Evolutionary conservation across 768 basidiomycete species (phyloP).

Genomic region (Leucosporidium yakuticum): DNA sequence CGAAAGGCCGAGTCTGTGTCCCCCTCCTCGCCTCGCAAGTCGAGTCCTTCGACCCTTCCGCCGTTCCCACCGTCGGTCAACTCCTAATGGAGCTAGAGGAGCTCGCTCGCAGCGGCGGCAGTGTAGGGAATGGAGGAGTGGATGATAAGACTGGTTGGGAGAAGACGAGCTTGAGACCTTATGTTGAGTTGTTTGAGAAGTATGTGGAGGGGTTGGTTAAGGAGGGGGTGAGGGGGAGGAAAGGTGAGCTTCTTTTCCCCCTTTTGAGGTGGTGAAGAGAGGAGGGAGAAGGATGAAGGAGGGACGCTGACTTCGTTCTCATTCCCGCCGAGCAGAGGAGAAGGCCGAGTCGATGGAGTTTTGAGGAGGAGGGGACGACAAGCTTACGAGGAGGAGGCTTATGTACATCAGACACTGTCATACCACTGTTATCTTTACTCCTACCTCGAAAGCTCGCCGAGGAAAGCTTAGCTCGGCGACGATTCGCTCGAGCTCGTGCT

Average conservation of each 20-base stretch:
- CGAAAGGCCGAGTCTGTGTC: slow-evolving; percentile 88
- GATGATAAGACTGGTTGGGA: slow-evolving; percentile 64
- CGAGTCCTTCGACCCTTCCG: slow-evolving; percentile 73
- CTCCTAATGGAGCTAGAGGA: slow-evolving; percentile 73
- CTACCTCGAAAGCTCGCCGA: too few relatives aligned
- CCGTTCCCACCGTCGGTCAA: slow-evolving; percentile 78
- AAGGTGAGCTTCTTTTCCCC: background rate
- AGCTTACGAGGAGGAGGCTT: too few relatives aligned
- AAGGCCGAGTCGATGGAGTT: background rate
- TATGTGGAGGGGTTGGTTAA: slow-evolving; percentile 51
- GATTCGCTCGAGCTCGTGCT: background rate
- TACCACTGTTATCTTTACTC: background rate
- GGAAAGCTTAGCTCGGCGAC: too few relatives aligned
- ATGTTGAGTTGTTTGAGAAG: slow-evolving; percentile 79
- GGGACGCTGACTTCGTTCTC: too few relatives aligned
- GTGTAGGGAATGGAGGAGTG: slow-evolving; percentile 21
- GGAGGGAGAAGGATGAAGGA: too few relatives aligned
- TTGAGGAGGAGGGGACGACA: background rate
- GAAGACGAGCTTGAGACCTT: slow-evolving; percentile 77
- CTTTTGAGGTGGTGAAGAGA: too few relatives aligned
- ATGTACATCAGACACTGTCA: background rate
- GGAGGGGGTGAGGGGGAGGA: slow-evolving; percentile 33
- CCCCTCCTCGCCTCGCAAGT: slow-evolving; percentile 73
- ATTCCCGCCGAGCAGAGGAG: too few relatives aligned
- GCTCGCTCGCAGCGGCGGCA: too few relatives aligned